These are phyloP conservation scores for Scleromitrula shiraiana DNA, from an alignment of 2,329 filamentous ascomycete genomes.

Conservation along the genomic window DNA sequence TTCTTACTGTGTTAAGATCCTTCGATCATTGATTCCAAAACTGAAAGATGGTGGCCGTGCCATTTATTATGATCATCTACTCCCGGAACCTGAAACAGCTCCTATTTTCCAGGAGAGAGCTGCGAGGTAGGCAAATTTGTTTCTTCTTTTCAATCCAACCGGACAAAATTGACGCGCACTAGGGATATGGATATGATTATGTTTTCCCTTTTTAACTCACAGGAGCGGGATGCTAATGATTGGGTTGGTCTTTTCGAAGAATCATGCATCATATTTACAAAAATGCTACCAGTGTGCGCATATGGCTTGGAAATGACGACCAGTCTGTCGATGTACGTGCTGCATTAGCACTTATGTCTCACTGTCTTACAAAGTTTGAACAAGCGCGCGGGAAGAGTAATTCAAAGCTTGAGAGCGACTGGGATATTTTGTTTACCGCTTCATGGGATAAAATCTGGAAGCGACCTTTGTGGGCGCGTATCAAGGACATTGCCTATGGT, in stretches of 20 bases:
- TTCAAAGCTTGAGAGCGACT: too few species aligned
- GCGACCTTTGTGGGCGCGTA: too few species aligned
- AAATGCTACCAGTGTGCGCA: too few species aligned
- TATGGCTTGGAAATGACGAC: too few species aligned
- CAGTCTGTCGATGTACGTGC: too few species aligned
- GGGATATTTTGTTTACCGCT: too few species aligned
- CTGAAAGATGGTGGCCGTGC: background rate
- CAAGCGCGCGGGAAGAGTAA: too few species aligned
- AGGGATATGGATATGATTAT: conserved; percentile 1
- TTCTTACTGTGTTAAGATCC: background rate
- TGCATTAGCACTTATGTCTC: too few species aligned
- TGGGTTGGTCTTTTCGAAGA: background rate
- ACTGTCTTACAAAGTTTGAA: too few species aligned
- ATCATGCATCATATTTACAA: too few species aligned
- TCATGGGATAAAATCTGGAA: too few species aligned
- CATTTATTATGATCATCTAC: background rate
- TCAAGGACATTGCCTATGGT: too few species aligned
- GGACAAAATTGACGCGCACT: background rate
- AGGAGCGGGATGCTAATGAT: background rate
- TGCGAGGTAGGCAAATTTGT: background rate
- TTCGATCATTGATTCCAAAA: background rate
- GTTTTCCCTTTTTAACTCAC: background rate
- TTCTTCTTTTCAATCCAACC: background rate
- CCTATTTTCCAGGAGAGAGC: background rate
- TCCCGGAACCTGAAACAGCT: background rate